Percentiles rank a stretch among this genome's conserved stretches.
These are phyloP conservation scores for Neophaeococcomyces mojaviensis DNA, from an alignment of 2,329 filamentous ascomycete species.

Conservation along the genomic window DNA sequence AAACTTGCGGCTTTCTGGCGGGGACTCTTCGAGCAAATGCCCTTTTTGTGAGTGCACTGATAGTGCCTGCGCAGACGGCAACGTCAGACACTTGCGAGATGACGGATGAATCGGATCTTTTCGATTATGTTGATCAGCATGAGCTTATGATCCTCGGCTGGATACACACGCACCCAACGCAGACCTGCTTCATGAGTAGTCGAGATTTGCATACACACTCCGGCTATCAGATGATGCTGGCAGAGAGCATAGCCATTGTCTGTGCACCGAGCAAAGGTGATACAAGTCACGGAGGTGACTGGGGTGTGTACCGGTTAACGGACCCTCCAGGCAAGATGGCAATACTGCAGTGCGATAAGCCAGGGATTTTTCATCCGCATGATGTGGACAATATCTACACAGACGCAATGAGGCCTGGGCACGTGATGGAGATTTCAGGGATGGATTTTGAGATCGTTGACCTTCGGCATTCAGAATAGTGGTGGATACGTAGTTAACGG, in stretches of 20 bases:
- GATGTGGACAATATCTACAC: slow-evolving; percentile 67
- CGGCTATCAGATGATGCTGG: slow-evolving; percentile 92
- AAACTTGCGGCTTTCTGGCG: slow-evolving; percentile 92
- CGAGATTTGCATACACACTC: slow-evolving; percentile 88
- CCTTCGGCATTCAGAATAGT: slow-evolving; percentile 34
- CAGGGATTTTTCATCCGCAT: slow-evolving; percentile 78
- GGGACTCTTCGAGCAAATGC: slow-evolving; percentile 88
- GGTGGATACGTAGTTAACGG: no score
- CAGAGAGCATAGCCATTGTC: slow-evolving; percentile 93
- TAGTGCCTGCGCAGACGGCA: slow-evolving; percentile 84
- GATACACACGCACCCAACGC: slow-evolving; percentile 96
- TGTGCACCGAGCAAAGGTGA: slow-evolving; percentile 69
- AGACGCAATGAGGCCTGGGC: slow-evolving; percentile 61
- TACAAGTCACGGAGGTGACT: slow-evolving; percentile 45
- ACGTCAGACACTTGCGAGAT: slow-evolving; percentile 95
- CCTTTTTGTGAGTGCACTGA: slow-evolving; percentile 77
- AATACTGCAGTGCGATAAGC: slow-evolving; percentile 70
- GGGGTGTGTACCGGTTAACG: slow-evolving; percentile 87
- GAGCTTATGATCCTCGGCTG: slow-evolving; percentile 83
- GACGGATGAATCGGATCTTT: slow-evolving; percentile 72
- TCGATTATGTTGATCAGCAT: slow-evolving; percentile 77
- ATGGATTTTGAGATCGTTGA: slow-evolving; percentile 63
- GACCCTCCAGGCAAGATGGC: slow-evolving; percentile 83
- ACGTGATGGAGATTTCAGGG: slow-evolving; percentile 61
- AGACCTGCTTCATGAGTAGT: slow-evolving; percentile 97